Conservation (phyloP, 768 basidiomycete genomes). For the Lactarius akahatsu region DNA sequence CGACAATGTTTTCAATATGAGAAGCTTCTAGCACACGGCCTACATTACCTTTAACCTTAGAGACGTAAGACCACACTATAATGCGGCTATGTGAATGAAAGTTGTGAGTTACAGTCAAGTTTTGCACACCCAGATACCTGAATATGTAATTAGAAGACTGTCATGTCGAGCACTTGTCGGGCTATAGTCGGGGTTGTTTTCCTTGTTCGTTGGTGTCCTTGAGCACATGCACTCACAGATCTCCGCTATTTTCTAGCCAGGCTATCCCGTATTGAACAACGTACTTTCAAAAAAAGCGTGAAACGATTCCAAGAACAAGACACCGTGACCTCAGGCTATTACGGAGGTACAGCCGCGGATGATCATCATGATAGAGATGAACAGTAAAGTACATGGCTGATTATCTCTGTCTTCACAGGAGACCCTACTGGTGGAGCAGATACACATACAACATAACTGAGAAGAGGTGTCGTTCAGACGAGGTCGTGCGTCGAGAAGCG, state of each 20-base stretch:
- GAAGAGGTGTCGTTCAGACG: not conserved
- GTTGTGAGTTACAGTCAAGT: too few species aligned
- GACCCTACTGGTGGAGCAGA: not conserved
- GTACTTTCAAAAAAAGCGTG: fast-evolving
- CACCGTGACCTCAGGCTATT: not conserved
- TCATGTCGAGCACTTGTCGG: too few species aligned
- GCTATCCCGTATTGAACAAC: too few species aligned
- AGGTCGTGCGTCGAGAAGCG: not conserved
- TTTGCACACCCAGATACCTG: too few species aligned
- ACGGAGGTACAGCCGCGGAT: not conserved
- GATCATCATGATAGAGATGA: not conserved
- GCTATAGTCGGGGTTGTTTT: too few species aligned
- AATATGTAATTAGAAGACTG: too few species aligned
- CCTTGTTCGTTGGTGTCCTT: not conserved
- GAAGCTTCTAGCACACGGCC: too few species aligned
- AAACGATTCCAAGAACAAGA: not conserved
- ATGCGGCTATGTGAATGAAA: too few species aligned
- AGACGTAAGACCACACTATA: too few species aligned
- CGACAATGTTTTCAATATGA: too few species aligned
- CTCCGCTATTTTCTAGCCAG: not conserved
- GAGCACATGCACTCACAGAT: not conserved
- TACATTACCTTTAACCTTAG: too few species aligned
- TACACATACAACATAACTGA: not conserved
- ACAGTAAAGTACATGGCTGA: not conserved
- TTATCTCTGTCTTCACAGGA: not conserved